phyloP scores from a whole-genome alignment of 1,284 basidiomycete species.

The Amylostereum chailletii region DNA sequence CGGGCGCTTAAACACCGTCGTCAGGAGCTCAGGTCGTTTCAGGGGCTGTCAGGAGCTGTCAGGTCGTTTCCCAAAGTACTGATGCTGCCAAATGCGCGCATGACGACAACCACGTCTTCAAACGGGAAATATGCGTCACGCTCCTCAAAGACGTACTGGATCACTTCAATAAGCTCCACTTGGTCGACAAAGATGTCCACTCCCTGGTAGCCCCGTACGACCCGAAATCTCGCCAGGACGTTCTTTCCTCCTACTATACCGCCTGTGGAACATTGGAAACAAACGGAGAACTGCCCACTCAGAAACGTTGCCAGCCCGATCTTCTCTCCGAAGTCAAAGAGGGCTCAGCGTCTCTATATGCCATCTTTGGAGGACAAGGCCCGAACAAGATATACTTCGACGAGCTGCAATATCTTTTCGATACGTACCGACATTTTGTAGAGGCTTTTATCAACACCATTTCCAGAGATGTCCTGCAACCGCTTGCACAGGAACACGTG shows the following conservation, averaged over 20 bases:
- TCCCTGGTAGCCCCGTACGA: slow-evolving; percentile 72
- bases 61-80: too few relatives aligned
- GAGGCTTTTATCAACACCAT: slow-evolving; percentile 59
- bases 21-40: too few relatives aligned
- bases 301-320: slow-evolving; percentile 60
- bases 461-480: slow-evolving; percentile 61
- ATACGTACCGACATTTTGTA: slow-evolving; percentile 86
- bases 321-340: slow-evolving; percentile 66
- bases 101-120: slow-evolving; percentile 42
- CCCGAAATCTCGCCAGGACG: slow-evolving; percentile 64
- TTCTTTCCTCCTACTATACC: slow-evolving; percentile 77
- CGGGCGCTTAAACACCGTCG: too few relatives aligned
- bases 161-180: slow-evolving; percentile 74
- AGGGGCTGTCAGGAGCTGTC: too few relatives aligned
- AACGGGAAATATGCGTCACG: slow-evolving; percentile 39
- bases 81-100: slow-evolving; percentile 56
- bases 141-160: slow-evolving; percentile 69
- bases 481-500: slow-evolving; percentile 61
- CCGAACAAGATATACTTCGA: slow-evolving; percentile 98
- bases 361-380: slow-evolving; percentile 97
- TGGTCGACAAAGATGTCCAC: slow-evolving; percentile 73
- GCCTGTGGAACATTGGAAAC: slow-evolving; percentile 70
- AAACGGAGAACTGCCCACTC: slow-evolving; percentile 43
- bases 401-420: slow-evolving; percentile 87
- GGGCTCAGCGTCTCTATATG: slow-evolving; percentile 79